These are phyloP conservation scores for Suillus variegatus DNA, from an alignment of 768 basidiomycete species.

Conservation along the genomic window DNA sequence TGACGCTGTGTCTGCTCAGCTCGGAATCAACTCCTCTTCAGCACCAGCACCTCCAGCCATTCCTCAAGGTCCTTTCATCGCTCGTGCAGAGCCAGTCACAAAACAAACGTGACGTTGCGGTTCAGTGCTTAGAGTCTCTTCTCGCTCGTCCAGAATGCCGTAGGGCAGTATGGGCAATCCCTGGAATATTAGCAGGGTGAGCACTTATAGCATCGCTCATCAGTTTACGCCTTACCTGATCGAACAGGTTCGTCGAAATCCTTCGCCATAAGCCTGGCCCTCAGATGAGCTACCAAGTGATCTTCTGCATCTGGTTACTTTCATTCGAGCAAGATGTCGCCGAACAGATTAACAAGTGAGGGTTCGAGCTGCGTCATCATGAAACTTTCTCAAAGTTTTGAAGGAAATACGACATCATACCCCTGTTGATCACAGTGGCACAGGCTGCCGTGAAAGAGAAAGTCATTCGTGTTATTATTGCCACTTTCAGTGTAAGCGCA, in stretches of 20 bases:
- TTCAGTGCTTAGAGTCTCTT: slow-evolving; percentile 87
- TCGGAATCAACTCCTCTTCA: slow-evolving; percentile 51
- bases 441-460: slow-evolving; percentile 96
- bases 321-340: slow-evolving; percentile 89
- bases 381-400: slow-evolving; percentile 3
- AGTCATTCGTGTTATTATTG: slow-evolving; percentile 89
- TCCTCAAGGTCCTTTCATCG: slow-evolving; percentile 58
- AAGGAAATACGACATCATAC: slow-evolving; percentile 90
- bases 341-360: slow-evolving; percentile 84
- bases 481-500: slow-evolving; percentile 76
- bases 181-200: slow-evolving; percentile 70
- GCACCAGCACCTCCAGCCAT: slow-evolving; percentile 55
- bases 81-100: slow-evolving; percentile 60
- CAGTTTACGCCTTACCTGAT: no score
- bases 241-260: slow-evolving; percentile 74
- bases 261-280: slow-evolving; percentile 80
- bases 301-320: slow-evolving; percentile 91
- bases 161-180: slow-evolving; percentile 75
- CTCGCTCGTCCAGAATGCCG: slow-evolving; percentile 81
- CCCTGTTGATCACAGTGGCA: slow-evolving; percentile 79
- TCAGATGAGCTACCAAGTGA: slow-evolving; percentile 95
- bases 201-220: slow-evolving; percentile 11
- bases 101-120: slow-evolving; percentile 84
- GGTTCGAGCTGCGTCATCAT: slow-evolving; percentile 11
- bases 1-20: slow-evolving; percentile 29